These are phyloP conservation scores for Immersiella caudata DNA, from an alignment of 495 filamentous ascomycete species.

Conservation along the genomic window DNA sequence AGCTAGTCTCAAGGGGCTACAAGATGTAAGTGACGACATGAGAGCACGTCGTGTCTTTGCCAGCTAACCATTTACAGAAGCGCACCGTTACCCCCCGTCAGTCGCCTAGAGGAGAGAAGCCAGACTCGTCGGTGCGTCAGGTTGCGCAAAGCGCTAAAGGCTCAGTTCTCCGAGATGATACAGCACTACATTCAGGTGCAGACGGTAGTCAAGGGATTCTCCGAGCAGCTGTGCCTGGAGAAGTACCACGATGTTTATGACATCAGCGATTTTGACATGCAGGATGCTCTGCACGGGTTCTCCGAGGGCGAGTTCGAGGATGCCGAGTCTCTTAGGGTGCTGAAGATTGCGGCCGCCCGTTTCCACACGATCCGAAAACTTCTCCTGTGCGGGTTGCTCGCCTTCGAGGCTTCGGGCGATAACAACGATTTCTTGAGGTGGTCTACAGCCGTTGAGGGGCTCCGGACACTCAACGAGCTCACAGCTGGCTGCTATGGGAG, in stretches of 20 bases:
- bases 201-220: constrained; percentile 66
- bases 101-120: constrained; percentile 73
- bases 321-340: constrained; percentile 72
- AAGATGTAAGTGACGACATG: constrained; percentile 65
- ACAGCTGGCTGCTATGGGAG: constrained; percentile 59
- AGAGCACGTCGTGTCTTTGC: neutral
- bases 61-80: constrained; percentile 63
- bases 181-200: constrained; percentile 69
- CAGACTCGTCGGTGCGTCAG: constrained; percentile 78
- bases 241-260: constrained; percentile 94
- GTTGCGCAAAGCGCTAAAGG: constrained; percentile 72
- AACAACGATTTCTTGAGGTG: constrained; percentile 79
- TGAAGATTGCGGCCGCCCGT: constrained; percentile 78
- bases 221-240: constrained; percentile 77
- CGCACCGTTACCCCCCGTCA: constrained; percentile 82
- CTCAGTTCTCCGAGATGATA: constrained; percentile 68
- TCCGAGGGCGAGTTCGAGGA: constrained; percentile 68
- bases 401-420: constrained; percentile 82
- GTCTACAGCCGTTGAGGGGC: constrained; percentile 75
- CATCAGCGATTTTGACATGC: constrained; percentile 75
- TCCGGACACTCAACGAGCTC: constrained; percentile 61
- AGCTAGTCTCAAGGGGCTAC: constrained; percentile 92
- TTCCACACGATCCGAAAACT: constrained; percentile 80
- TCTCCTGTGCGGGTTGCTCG: constrained; percentile 81
- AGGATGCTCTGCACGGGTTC: constrained; percentile 64